Base-by-base conservation (phyloP, 2,329 filamentous ascomycete genomes). In the Claviceps humidiphila region DNA sequence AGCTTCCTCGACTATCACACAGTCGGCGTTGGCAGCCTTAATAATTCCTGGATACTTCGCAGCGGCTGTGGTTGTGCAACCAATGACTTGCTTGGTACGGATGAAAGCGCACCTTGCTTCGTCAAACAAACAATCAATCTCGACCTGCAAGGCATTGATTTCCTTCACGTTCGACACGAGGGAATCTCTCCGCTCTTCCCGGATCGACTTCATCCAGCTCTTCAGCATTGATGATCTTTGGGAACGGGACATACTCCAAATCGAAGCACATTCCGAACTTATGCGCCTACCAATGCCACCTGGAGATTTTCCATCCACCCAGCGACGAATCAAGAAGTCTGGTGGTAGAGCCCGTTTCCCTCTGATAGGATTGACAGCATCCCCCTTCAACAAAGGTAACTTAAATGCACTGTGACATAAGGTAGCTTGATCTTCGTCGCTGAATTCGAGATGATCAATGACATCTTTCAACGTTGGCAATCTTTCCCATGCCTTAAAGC, bases 1-100 rank as follows among this genome's bases (percentile, higher is more conserved):
- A 0, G 84, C 85, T 63, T 89, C 85, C 61, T 89, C 85, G 0
- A 87, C 77, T 0, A 90, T 60, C 1, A 87, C 64, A 2, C 86
- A 69, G 1, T 80, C 78, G 0, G 83, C 81, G 0, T 66, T 63
- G 0, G 75, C 76, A 0, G 72, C 68, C 4, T 72, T 72, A 7
- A 89, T 71, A 1, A 77, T 68, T 0, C 73, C 64, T 0, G 71
- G 66, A 49, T 84, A 76, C 64, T 74, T 87, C 0, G 85, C 82
- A 0, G 84, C 84, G 0, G 71, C 82, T 0, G 81, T 89, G 0
- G 85, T 89, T 0, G 85, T 89, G 56, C 82, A 87, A 0, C 74
- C 83, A 44, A 89, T 81, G 14, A 89, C 73, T 1, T 75, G 69
- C 58, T 79, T 84, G 0, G 58, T 61, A 16, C 66, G 63, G 2